These are phyloP conservation scores for Stylosanthes scabra DNA, from an alignment of 331 rosid genomes.

Conservation along the genomic window DNA sequence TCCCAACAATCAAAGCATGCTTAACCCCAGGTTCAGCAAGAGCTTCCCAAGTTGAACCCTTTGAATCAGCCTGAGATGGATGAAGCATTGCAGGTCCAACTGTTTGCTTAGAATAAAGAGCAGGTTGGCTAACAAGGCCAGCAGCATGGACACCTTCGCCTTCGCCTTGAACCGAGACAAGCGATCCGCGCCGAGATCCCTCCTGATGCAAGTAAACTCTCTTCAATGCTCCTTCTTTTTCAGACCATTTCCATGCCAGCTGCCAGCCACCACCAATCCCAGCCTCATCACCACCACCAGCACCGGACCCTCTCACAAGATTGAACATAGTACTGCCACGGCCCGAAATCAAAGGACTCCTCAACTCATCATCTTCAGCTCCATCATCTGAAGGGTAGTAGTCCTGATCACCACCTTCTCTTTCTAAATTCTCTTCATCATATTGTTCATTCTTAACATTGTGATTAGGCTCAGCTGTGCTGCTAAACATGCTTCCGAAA, in stretches of 20 bases:
- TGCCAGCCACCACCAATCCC: conserved; percentile 99
- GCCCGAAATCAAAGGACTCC: conserved; percentile 85
- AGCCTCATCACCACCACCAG: conserved; percentile 49
- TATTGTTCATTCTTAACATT: conserved; percentile 64
- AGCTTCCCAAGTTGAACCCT: conserved; percentile 71
- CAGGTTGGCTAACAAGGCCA: conserved; percentile 92
- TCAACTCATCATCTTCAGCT: conserved; percentile 83
- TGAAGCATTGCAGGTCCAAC: conserved; percentile 96
- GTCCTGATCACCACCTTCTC: conserved; percentile 75
- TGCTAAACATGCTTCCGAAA: conserved; percentile 87
- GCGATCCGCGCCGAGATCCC: conserved; percentile 81
- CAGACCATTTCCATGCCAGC: conserved; percentile 96
- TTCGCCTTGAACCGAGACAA: conserved; percentile 78
- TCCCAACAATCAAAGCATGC: conserved; percentile 80
- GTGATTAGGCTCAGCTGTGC: conserved; percentile 74
- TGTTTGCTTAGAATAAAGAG: conserved; percentile 72
- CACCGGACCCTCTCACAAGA: conserved; percentile 69
- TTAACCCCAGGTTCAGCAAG: conserved; percentile 88
- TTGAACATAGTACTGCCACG: conserved; percentile 75
- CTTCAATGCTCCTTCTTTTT: conserved; percentile 70
- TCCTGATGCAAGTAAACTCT: conserved; percentile 87
- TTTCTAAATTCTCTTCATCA: conserved; percentile 89
- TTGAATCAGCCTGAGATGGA: conserved; percentile 76
- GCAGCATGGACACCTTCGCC: conserved; percentile 87
- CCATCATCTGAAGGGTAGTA: conserved; percentile 67